phyloP scores from a whole-genome alignment of 2,329 filamentous ascomycete species.

The Talaromyces sp. region DNA sequence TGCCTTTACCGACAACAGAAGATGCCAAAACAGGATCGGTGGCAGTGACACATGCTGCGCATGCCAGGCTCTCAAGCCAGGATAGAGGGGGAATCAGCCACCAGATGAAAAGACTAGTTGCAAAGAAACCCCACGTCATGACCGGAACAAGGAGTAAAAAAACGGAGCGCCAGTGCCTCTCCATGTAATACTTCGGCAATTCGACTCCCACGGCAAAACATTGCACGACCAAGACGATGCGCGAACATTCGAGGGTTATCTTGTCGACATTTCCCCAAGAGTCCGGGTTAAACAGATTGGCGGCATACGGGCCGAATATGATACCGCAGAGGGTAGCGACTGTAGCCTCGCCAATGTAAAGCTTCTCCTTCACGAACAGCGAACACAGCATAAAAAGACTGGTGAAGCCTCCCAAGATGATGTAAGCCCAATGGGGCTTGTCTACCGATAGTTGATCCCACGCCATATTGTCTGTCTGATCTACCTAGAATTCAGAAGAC shows the following conservation, averaged over 20 bases:
- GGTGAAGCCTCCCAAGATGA: constrained; percentile 96
- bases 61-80: constrained; percentile 85
- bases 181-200: constrained; percentile 79
- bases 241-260: constrained; percentile 67
- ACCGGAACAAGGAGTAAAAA: constrained; percentile 83
- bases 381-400: constrained; percentile 98
- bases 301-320: constrained; percentile 66
- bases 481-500: not conserved
- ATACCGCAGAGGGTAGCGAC: constrained; percentile 72
- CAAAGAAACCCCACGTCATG: constrained; percentile 84
- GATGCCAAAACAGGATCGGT: constrained; percentile 96
- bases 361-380: constrained; percentile 93
- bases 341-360: constrained; percentile 98
- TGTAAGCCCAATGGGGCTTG: constrained; percentile 94
- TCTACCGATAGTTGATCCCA: constrained; percentile 65
- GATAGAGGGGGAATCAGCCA: constrained; percentile 74
- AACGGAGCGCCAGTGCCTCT: constrained; percentile 93
- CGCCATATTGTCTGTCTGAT: constrained; percentile 38
- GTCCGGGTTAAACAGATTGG: constrained; percentile 59
- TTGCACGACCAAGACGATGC: constrained; percentile 68
- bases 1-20: constrained; percentile 97
- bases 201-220: constrained; percentile 72
- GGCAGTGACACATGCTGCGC: constrained; percentile 91
- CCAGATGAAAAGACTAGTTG: constrained; percentile 93
- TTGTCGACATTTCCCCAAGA: constrained; percentile 65